Evolutionary conservation across 768 basidiomycete genomes (phyloP), one percentile per base, ranked within the genome.

Genomic region (Lyophyllum semitale): DNA sequence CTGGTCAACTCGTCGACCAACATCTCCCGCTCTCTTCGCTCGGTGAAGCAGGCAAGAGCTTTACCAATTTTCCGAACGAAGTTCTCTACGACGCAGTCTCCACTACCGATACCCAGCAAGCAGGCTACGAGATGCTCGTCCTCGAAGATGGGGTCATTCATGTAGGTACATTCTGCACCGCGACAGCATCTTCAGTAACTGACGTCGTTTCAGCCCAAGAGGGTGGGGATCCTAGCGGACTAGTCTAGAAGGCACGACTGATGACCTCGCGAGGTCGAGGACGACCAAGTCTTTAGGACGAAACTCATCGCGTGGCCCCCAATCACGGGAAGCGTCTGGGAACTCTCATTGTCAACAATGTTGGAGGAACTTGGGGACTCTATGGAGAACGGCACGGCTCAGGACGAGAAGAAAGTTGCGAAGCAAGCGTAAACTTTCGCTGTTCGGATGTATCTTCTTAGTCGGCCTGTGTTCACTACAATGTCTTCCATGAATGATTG

Each of bases 191-290:
- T 35, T 8, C 13, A 35, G 8, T 59, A 30, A 48, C 30, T 38
- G n/a, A n/a, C n/a, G 15, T 22, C 22, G n/a, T 15, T 27, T 30
- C 50, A 80, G 81, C 75, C 77, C 1, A 80, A 78, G 61, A 64
- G 63, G 18, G 67, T 74, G 4, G 77, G 81, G 55, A 62, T 76
- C 17, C 48, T 84, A n/a, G 3, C 70, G 72, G 0, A 68, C 68
- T 32, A 82, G 82, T 9, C 65, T 84, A 17, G 69, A 64, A 40
- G 80, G 76, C 11, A 75, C 83, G 41, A 61, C 64, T 32, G 67
- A 68, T 18, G 82, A 74, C 13, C 61, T 83, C 49, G 68, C 69
- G 57, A 70, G 70, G 50, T 81, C 53, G 66, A 71, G 57, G 63
- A 68, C 9, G 69, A 73, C 23, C 66, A 73, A 59, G 73, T 80